Base-by-base conservation (phyloP, 768 basidiomycete species). In the Boletus subcaerulescens region DNA sequence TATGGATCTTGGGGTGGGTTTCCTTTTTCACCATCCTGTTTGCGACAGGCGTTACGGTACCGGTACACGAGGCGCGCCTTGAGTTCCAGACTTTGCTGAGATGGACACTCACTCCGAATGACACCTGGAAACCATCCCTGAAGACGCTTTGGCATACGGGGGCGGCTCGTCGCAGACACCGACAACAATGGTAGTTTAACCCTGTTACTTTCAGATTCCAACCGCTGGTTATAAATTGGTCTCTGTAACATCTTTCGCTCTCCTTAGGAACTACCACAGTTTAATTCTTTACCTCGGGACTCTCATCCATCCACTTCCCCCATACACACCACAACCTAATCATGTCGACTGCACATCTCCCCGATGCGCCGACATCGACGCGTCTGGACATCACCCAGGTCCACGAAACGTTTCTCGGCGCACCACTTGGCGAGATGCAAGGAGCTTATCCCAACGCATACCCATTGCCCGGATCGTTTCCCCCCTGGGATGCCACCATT, bases 141-240 rank as follows among this genome's bases (percentile, higher is more conserved):
- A 22, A 7, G 32, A 20, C 20, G 56, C 57, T 57, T 59, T 59
- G 42, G 36, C 42, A 18, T n/a, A 13, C 5, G 9, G 24, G 24
- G 2, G 22, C 22, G 18, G 7, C 12, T 14, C 31, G 24, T 24
- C 38, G 32, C 24, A 2, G 4, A 22, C 26, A 11, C 8, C 29
- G 31, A 33, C 32, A 22, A 49, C 39, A 18, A 11, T 5, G 36
- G 13, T 42, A 43, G 31, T 58, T 33, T 33, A 20, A 43, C 13
- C 20, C 17, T 26, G 10, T 43, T 39, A 11, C 29, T 26, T 17
- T 12, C 47, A 26, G 33, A 42, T 29, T 35, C 14, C n/a, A 50
- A 38, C 24, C 17, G 4, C n/a, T 18, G 5, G 13, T 5, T 45
- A 52, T 59, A 59, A 59, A 52, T 40, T 5, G 12, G 13, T 4